Evolutionary conservation across 306 rosid species (phyloP).

Genomic region (Cicer judaicum): DNA sequence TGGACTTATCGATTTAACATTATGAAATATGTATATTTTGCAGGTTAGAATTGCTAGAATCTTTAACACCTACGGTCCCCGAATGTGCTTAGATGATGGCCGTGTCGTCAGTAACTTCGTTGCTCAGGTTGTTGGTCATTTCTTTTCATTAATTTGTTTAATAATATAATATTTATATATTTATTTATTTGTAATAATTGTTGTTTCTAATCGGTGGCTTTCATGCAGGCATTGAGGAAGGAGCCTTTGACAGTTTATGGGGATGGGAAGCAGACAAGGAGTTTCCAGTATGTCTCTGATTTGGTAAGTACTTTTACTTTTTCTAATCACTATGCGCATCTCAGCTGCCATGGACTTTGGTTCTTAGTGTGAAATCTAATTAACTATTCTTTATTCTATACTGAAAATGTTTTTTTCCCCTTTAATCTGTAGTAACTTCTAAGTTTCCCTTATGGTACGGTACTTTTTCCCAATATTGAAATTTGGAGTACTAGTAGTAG

Average conservation of each 20-base stretch:
- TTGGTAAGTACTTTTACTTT: slow-evolving; percentile 60
- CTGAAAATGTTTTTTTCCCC: neutral
- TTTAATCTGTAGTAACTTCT: neutral
- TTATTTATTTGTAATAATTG: slow-evolving; percentile 21
- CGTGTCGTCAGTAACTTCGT: slow-evolving; percentile 99
- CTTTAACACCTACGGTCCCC: slow-evolving; percentile 95
- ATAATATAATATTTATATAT: neutral
- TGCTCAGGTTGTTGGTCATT: slow-evolving; percentile 68
- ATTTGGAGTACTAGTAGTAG: slow-evolving; percentile 17
- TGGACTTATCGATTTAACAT: no score
- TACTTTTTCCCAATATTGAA: slow-evolving; percentile 8
- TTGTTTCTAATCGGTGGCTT: slow-evolving; percentile 34
- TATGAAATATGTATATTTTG: neutral
- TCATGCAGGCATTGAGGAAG: slow-evolving; percentile 91
- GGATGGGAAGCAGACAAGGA: slow-evolving; percentile 99
- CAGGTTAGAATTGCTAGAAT: slow-evolving; percentile 99
- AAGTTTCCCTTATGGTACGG: neutral
- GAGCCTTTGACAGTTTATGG: slow-evolving; percentile 96
- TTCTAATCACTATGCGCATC: neutral
- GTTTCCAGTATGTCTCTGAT: slow-evolving; percentile 99
- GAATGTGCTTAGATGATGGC: slow-evolving; percentile 99
- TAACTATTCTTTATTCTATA: neutral
- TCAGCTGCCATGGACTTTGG: slow-evolving; percentile 26
- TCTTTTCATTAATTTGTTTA: neutral
- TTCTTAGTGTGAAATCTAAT: slow-evolving; percentile 6